Evolutionary conservation across 2,329 filamentous ascomycete species (phyloP).

Genomic region (Pyrenochaeta sp.): DNA sequence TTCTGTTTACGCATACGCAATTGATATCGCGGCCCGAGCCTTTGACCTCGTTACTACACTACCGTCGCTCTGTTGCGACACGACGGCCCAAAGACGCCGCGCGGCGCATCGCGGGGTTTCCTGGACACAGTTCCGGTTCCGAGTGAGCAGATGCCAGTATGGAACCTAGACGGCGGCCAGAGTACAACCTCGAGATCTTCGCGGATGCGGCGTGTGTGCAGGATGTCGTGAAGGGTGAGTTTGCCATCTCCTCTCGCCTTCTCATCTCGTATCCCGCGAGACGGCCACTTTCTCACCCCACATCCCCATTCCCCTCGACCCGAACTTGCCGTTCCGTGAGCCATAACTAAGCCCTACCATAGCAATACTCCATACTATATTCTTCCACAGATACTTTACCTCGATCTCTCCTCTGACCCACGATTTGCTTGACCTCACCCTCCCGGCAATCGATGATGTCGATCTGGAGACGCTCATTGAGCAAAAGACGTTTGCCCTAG

Average conservation of each 20-base stretch:
- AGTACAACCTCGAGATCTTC: conserved; percentile 94
- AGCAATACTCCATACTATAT: conserved; percentile 96
- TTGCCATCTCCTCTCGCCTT: background rate
- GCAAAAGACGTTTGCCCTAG: conserved; percentile 79
- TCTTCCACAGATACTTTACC: conserved; percentile 98
- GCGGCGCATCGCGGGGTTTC: conserved; percentile 19
- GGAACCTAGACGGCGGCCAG: conserved; percentile 75
- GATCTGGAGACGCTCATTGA: conserved; percentile 95
- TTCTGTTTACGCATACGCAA: background rate
- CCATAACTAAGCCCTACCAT: conserved; percentile 17
- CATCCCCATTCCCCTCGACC: conserved; percentile 8
- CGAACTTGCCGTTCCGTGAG: conserved; percentile 6
- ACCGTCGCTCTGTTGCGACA: conserved; percentile 16
- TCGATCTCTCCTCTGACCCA: conserved; percentile 81
- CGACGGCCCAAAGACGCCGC: conserved; percentile 16
- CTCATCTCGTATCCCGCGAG: conserved; percentile 12
- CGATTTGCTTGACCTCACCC: conserved; percentile 88
- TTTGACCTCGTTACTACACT: background rate
- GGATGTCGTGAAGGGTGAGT: conserved; percentile 88
- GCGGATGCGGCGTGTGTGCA: conserved; percentile 88
- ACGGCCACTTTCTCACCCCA: conserved; percentile 14
- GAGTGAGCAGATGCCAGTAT: conserved; percentile 54
- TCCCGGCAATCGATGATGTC: conserved; percentile 87
- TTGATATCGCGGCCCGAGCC: background rate
- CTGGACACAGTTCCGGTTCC: conserved; percentile 16